Base-by-base conservation (phyloP, 225 moss, liverwort and hornwort species). In the Straminergon stramineum region DNA sequence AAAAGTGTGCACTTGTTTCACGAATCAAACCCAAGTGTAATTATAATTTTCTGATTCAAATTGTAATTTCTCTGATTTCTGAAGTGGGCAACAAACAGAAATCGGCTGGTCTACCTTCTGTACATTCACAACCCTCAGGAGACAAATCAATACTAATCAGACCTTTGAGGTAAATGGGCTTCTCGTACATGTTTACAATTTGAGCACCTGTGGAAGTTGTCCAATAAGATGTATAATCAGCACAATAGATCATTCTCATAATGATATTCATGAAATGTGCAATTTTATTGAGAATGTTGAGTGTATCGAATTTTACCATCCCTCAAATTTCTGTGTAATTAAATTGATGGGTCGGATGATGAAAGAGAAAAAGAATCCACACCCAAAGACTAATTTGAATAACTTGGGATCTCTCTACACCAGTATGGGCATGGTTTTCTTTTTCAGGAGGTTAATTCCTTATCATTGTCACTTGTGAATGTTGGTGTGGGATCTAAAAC, bases 321-420 rank as follows among this genome's bases (percentile, higher is more conserved):
- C 34, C 34, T 21, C 34, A 21, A 31, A 21, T 19, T 21, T 51
- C 21, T 30, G 48, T 26, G 8, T 51, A 3, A 45, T 45, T 77
- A 53, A 51, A 55, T 55, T 0, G 0, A 53, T 14, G 35, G 21
- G 22, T 34, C 34, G 52, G 34, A 14, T 22, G 35, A 34, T 0
- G 0, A 55, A 37, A 26, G 57, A 26, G 0, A 57, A 37, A 26
- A 79, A 26, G 0, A 57, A 10, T 17, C 17, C n/a, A 2, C 16
- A 7, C n/a, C 26, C 2, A 8, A 32, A 52, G 57, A 57, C 57
- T n/a, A 16, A 15, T 57, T n/a, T 57, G 26, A 27, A 27, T 11
- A 2, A 26, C n/a, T n/a, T n/a, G 10, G n/a, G 1, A 26, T 57
- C 26, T 79, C n/a, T 9, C 2, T 0, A 10, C 26, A 24, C 28